Evolutionary conservation across 495 filamentous ascomycete genomes (phyloP).

Genomic region (Tuber melanosporum): DNA sequence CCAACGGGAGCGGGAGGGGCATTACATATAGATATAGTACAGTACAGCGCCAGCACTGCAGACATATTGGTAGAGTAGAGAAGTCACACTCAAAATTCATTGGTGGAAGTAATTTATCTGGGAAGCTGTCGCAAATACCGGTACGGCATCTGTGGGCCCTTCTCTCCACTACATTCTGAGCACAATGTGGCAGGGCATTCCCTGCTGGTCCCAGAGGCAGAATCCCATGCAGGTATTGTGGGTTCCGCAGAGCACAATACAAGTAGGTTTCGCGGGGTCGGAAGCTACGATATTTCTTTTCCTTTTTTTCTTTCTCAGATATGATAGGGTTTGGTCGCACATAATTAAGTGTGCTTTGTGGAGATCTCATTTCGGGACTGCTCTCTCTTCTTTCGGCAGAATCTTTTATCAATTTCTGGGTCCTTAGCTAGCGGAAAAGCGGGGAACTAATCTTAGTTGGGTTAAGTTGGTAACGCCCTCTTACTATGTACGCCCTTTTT

Average conservation of each 20-base stretch:
- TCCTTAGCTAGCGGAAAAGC: neutral
- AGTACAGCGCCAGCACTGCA: neutral
- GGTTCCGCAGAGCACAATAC: neutral
- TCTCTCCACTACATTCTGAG: neutral
- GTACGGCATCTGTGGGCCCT: neutral
- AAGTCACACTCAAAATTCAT: neutral
- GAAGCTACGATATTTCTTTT: no score
- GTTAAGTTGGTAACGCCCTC: slow-evolving; percentile 5
- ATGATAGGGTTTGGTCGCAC: neutral
- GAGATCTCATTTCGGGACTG: slow-evolving; percentile 35
- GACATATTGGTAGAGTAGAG: neutral
- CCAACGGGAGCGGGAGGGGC: slow-evolving; percentile 2
- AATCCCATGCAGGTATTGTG: neutral
- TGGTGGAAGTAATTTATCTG: neutral
- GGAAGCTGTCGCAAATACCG: neutral
- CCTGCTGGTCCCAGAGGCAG: neutral
- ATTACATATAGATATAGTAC: slow-evolving; percentile 5
- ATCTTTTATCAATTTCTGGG: neutral
- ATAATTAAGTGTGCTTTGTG: neutral
- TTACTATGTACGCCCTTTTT: slow-evolving; percentile 19
- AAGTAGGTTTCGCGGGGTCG: no score
- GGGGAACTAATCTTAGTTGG: neutral
- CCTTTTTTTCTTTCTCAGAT: neutral
- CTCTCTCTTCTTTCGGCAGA: slow-evolving; percentile 27
- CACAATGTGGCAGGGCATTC: neutral